Base-by-base conservation (phyloP, 768 basidiomycete species). In the Phaffia australis region DNA sequence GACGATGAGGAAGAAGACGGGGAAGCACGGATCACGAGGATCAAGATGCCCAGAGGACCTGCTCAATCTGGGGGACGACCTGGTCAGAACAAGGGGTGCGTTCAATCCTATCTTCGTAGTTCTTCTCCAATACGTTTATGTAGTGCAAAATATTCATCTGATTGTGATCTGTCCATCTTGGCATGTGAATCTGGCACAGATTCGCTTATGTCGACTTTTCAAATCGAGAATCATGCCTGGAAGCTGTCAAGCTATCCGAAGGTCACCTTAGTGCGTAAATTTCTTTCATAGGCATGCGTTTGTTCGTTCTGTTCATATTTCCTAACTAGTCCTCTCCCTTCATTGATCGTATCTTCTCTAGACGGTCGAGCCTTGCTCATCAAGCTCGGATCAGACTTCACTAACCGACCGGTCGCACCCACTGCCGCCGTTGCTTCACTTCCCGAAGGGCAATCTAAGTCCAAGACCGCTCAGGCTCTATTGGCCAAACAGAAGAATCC, bases 171-270 rank as follows among this genome's bases (percentile, higher is more conserved):
- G 19, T 27, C 25, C 6, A 19, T 18, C 2, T 8, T 29, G 16
- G 6, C 32, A 1, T 27, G 1, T 32, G 1, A 23, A n/a, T 30
- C 61, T 47, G 6, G 11, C 18, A 21, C 56, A 97, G 94, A 49
- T 99, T 91, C 76, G 95, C 95, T 48, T 97, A 97, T 78, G 87
- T 98, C 66, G 94, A 98, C 77, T 95, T 98, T 75, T 81, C 84
- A 2, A 85, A 85, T 1, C 77, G 81, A 0, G 88, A 91, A 42
- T 84, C 83, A 16, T 88, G 94, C 73, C 73, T 72, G 3, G 78
- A 81, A 52, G 94, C 92, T 35, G 87, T 97, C 69, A 79, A 83
- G 3, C 78, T 87, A 52, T 89, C 90, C 4, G 95, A 99, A 75
- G 66, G 66, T 47, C 66, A 67, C 23, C 60, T 67, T 7, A 55